Evolutionary conservation across 345 rosid species (phyloP).

Genomic region (Arabidopsis thaliana): TAIR10.1 NC_003071.7:15030001-15030500

Average conservation of each 20-base stretch:
- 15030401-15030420: neutral
- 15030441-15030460: neutral
- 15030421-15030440: neutral
- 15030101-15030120: conserved; percentile 42
- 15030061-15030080: conserved; percentile 39
- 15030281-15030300: neutral
- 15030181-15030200: neutral
- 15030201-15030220: neutral
- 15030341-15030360: neutral
- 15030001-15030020: conserved; percentile 52
- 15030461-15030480: too few relatives aligned
- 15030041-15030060: conserved; percentile 37
- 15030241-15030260: too few relatives aligned
- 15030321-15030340: neutral
- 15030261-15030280: neutral
- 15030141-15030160: conserved; percentile 39
- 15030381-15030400: conserved; percentile 22
- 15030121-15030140: conserved; percentile 40
- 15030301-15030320: neutral
- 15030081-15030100: neutral
- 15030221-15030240: too few relatives aligned
- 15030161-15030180: conserved; percentile 39
- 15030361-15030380: conserved; percentile 31
- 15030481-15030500: too few relatives aligned
- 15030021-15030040: conserved; percentile 34